Evolutionary conservation across 2,329 filamentous ascomycete genomes (phyloP), one percentile per base, ranked within the genome.

Genomic region (Exophiala alcalophila): DNA sequence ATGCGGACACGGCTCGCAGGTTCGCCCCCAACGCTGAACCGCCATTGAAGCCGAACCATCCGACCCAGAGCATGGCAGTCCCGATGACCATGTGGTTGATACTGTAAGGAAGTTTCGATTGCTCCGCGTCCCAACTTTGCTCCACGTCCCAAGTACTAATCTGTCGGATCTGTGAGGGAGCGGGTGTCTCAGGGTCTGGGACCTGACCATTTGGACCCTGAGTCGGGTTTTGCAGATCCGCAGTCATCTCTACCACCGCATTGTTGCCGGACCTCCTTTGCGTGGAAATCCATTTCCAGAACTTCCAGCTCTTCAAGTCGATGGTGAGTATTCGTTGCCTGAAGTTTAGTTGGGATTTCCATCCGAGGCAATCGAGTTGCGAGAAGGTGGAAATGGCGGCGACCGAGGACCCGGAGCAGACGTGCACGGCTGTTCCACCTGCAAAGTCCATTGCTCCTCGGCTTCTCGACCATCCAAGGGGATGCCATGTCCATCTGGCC

Each of bases 21-120:
- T 95, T 96, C 55, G 90, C 88, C 56, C 90, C 90, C 57, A 96
- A 95, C 26, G 91, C 74, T 16, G 89, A 96, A 53, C 92, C 92
- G 59, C 91, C 92, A 74, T 98, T 98, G 80, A 98, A 98, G 42
- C 90, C 92, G 54, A 98, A 76, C 92, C 92, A 98, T 61, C 92
- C 92, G 60, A 97, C 96, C 90, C 90, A 97, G 44, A 98, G 87
- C 59, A 98, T 79, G 54, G 94, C 79, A 3, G 92, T 97, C 52
- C 92, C 91, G 58, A 97, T 83, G 1, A 91, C 27, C 36, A 32
- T 40, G 10, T 40, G 36, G 19, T 40, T 40, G 27, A 40, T 40
- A 24, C 36, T 40, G 19, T 40, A 40, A 25, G 36, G 36, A 8
- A 40, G 14, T 20, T 12, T 32, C 30, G 18, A 30, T 8, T 19